Percentiles rank a stretch among this genome's conserved stretches.
These are phyloP conservation scores for Plasmopara halstedii DNA, from an alignment of 352 stramenopile species.

Conservation along the genomic window DNA sequence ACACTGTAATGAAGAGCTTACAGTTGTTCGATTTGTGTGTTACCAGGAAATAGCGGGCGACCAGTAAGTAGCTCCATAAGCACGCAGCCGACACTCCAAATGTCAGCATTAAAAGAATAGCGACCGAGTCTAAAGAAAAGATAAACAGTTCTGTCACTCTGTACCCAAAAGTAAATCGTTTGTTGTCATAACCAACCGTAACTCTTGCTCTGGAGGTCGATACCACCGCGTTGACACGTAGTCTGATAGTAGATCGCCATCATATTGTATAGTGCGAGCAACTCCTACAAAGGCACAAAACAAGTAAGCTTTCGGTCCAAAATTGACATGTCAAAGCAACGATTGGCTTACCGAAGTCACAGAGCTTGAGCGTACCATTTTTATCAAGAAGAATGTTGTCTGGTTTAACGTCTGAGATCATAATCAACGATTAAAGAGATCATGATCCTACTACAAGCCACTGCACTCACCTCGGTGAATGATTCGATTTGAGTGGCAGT, in stretches of 20 bases:
- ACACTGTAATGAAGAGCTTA: slow-evolving; percentile 11
- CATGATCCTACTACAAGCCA: neutral
- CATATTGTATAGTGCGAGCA: slow-evolving; percentile 65
- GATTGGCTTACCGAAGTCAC: slow-evolving; percentile 52
- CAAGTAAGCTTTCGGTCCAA: neutral
- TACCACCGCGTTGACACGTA: slow-evolving; percentile 82
- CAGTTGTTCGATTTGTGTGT: slow-evolving; percentile 77
- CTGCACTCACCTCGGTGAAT: slow-evolving; percentile 63
- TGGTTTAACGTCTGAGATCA: slow-evolving; percentile 58
- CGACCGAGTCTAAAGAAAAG: slow-evolving; percentile 41
- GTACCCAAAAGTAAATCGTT: too few species aligned
- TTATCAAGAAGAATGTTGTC: slow-evolving; percentile 81
- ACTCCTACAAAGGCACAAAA: slow-evolving; percentile 28
- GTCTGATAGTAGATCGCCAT: slow-evolving; percentile 67
- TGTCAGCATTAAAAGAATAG: slow-evolving; percentile 77
- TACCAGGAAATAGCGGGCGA: slow-evolving; percentile 66
- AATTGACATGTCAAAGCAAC: neutral
- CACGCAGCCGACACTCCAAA: slow-evolving; percentile 77
- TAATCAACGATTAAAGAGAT: neutral
- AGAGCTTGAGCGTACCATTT: slow-evolving; percentile 60
- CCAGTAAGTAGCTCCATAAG: slow-evolving; percentile 69
- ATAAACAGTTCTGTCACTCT: too few species aligned
- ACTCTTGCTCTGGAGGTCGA: slow-evolving; percentile 70
- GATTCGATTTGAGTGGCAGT: slow-evolving; percentile 69
- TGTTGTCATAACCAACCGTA: too few species aligned